Evolutionary conservation across 2,329 filamentous ascomycete genomes (phyloP), one percentile per base, ranked within the genome.

Genomic region (Pseudopithomyces maydicus): DNA sequence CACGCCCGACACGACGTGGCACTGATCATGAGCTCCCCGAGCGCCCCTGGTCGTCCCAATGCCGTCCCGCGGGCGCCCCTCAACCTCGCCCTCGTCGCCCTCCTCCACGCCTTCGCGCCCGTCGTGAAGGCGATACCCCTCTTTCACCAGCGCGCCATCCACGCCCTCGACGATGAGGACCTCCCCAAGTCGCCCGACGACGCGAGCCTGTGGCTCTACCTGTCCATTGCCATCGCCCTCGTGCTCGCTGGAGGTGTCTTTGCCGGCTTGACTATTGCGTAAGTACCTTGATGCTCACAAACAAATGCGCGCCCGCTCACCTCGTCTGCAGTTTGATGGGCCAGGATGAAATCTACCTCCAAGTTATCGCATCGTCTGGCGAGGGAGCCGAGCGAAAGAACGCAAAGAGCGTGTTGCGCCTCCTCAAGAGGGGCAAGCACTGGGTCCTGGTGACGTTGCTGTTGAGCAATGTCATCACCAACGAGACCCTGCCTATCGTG

Each of bases 361-460:
- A 97, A 78, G 95, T 99, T 63, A 90, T 99, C 62, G 88, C 92
- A 50, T 88, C 89, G 39, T 96, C 95, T 52, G 88, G 90, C 44
- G 89, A 91, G 76, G 92, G 90, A 54, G 82, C 88, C n/a, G 94
- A 98, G 78, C 89, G 88, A 70, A 91, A 88, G 72, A 92, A 97
- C 72, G 95, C 95, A 0, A 85, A 85, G 55, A 89, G 87, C 62
- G 95, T 99, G 11, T 83, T 95, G 66, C 83, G 87, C 42, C 81
- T 99, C 26, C 79, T 99, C 54, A 87, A 91, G 63, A 90, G 86
- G 68, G 95, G 95, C 68, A 99, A 99, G 76, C 95, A 99, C 77
- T 99, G 95, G 95, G 94, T 99, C 19, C 82, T 99, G 55, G 95
- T 99, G 52, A 98, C 95, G 2, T 80, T 99, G 23, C 84, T 99